Conservation (phyloP, 768 basidiomycete genomes). For the Pleurotus ostreatus region DNA sequence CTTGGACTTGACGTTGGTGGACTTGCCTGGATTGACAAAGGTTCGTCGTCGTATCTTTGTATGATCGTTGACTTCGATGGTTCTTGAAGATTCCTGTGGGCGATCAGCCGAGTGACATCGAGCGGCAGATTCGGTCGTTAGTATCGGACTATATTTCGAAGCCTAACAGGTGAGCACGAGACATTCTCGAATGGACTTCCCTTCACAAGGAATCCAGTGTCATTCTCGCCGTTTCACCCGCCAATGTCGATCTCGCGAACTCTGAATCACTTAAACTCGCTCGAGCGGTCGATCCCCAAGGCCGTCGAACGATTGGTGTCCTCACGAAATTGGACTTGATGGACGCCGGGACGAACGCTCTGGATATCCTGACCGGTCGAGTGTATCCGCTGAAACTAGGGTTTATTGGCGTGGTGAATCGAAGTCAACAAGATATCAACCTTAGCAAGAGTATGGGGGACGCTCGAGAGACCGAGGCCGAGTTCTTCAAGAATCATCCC, state of each 20-base stretch:
- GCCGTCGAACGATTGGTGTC: slow-evolving; percentile 93
- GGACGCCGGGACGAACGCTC: slow-evolving; percentile 98
- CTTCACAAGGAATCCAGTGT: slow-evolving; percentile 47
- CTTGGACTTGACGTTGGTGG: slow-evolving; percentile 92
- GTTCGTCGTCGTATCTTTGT: slow-evolving; percentile 33
- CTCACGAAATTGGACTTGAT: slow-evolving; percentile 97
- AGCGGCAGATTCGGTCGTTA: slow-evolving; percentile 90
- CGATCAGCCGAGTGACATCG: slow-evolving; percentile 97
- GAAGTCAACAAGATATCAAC: slow-evolving; percentile 97
- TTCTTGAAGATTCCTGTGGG: slow-evolving; percentile 80
- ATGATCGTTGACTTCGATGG: background rate
- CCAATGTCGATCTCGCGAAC: slow-evolving; percentile 98
- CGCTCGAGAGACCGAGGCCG: slow-evolving; percentile 78
- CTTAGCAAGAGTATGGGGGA: slow-evolving; percentile 80
- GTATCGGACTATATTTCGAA: slow-evolving; percentile 97
- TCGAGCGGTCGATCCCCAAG: slow-evolving; percentile 92
- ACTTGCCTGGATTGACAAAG: slow-evolving; percentile 96
- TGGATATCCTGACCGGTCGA: slow-evolving; percentile 93
- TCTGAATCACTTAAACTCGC: slow-evolving; percentile 97
- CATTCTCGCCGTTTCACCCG: slow-evolving; percentile 93
- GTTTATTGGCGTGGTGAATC: slow-evolving; percentile 97
- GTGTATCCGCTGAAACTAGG: slow-evolving; percentile 98
- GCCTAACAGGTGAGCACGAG: slow-evolving; percentile 72
- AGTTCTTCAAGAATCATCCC: slow-evolving; percentile 87
- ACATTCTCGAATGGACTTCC: too few species aligned